Conservation (phyloP, 2,329 filamentous ascomycete genomes). For the Cordyceps militaris region DNA sequence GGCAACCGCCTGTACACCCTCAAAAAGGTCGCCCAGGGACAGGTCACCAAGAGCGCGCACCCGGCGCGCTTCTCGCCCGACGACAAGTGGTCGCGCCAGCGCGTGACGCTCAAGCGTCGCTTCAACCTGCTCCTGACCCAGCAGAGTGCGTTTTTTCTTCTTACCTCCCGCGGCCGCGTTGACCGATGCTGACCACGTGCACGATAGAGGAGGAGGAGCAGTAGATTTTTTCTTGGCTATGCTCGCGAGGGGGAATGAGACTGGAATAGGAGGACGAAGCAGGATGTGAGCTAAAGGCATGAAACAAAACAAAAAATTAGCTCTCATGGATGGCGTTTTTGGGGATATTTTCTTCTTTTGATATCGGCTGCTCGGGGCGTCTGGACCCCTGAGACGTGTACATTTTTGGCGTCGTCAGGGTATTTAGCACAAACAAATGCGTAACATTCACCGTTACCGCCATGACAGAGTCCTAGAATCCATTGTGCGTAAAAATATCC, state of each 20-base stretch:
- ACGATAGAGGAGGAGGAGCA: neutral
- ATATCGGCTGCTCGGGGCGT: neutral
- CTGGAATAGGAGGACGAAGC: too few relatives aligned
- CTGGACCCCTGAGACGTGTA: neutral
- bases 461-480: neutral
- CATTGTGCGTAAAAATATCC: neutral
- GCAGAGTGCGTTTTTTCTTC: slow-evolving; percentile 38
- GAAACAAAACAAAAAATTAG: neutral
- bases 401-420: neutral
- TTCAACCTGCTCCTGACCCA: slow-evolving; percentile 85
- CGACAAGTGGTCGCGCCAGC: slow-evolving; percentile 96
- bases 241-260: too few relatives aligned
- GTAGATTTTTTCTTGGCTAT: neutral
- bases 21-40: slow-evolving; percentile 76
- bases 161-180: too few relatives aligned
- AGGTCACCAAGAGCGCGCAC: slow-evolving; percentile 93
- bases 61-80: slow-evolving; percentile 95
- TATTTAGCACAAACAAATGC: neutral
- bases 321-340: slow-evolving; percentile 13
- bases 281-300: neutral
- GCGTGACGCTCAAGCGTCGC: slow-evolving; percentile 89
- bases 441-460: neutral
- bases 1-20: slow-evolving; percentile 93
- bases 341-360: neutral
- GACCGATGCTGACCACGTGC: neutral